A percentile compares a stretch with the other conserved stretches of the same genome.
Evolutionary conservation across 768 basidiomycete genomes (phyloP).

Genomic region (Pholiota molesta): DNA sequence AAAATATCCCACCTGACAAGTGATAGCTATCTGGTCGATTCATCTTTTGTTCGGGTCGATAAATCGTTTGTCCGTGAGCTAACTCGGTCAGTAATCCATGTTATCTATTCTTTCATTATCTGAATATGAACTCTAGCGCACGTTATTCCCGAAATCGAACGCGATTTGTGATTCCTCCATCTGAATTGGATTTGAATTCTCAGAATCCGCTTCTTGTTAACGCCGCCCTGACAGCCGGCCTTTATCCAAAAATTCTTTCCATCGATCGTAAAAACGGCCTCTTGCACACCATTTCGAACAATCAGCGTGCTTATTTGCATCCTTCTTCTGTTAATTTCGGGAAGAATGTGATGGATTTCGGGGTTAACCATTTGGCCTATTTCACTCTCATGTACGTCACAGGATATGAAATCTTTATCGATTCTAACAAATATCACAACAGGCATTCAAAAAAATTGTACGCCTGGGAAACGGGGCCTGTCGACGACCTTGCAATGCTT

Average conservation of each 20-base stretch:
- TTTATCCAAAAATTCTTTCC: constrained; percentile 89
- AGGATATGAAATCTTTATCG: neutral
- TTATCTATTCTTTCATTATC: constrained; percentile 1
- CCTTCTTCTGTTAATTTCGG: constrained; percentile 92
- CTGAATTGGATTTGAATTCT: constrained; percentile 71
- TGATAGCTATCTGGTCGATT: constrained; percentile 83
- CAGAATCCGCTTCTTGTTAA: constrained; percentile 68
- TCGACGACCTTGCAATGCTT: constrained; percentile 80
- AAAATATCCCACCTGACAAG: neutral
- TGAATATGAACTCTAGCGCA: constrained; percentile 46
- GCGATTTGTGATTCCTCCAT: constrained; percentile 76
- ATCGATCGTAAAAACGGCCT: constrained; percentile 64
- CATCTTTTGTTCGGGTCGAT: constrained; percentile 78
- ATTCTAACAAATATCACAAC: constrained; percentile 3
- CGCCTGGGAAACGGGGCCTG: constrained; percentile 91
- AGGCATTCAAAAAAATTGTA: constrained; percentile 95
- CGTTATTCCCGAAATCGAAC: constrained; percentile 75
- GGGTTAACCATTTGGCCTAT: constrained; percentile 74
- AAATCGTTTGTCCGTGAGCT: constrained; percentile 68
- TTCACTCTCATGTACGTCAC: constrained; percentile 82
- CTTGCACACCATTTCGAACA: constrained; percentile 82
- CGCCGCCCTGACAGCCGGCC: constrained; percentile 80
- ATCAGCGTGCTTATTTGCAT: constrained; percentile 78
- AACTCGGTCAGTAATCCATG: constrained; percentile 48
- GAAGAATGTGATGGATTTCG: constrained; percentile 67